These are phyloP conservation scores for Sporothrix sp. DNA, from an alignment of 2,329 filamentous ascomycete genomes.

Conservation along the genomic window DNA sequence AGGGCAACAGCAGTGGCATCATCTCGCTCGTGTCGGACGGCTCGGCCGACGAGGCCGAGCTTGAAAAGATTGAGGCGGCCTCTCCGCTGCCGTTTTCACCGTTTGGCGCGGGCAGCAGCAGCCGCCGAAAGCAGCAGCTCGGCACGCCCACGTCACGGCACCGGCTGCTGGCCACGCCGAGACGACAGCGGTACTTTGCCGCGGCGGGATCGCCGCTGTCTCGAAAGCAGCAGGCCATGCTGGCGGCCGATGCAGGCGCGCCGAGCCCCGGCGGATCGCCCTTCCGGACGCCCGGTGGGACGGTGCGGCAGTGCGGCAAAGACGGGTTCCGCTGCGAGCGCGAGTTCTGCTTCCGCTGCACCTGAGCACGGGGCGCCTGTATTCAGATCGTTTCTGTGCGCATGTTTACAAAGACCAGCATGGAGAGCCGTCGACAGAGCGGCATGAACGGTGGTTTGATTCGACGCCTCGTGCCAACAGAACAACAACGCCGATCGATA, in stretches of 20 bases:
- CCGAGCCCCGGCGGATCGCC: conserved; percentile 20
- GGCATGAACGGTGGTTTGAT: too few species aligned
- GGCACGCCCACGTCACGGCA: neutral
- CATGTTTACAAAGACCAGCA: too few species aligned
- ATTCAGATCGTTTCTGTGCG: too few species aligned
- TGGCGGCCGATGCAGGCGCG: neutral
- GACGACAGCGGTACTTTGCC: conserved; percentile 25
- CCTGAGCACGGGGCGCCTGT: too few species aligned
- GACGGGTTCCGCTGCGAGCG: conserved; percentile 46
- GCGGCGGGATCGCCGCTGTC: conserved; percentile 10
- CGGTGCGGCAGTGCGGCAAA: conserved; percentile 42
- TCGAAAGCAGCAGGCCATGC: neutral
- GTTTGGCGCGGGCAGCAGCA: neutral
- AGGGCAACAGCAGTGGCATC: conserved; percentile 19
- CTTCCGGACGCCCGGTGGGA: conserved; percentile 40
- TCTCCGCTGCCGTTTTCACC: neutral
- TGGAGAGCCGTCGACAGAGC: too few species aligned
- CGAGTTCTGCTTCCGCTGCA: conserved; percentile 53
- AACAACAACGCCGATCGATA: neutral
- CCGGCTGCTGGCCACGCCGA: conserved; percentile 4
- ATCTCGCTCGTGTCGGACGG: conserved; percentile 34
- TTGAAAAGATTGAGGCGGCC: neutral
- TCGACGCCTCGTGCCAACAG: neutral
- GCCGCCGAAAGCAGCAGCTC: neutral
- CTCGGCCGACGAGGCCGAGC: neutral